These are phyloP conservation scores for Capronia epimyces DNA, from an alignment of 2,329 filamentous ascomycete species.

Conservation along the genomic window DNA sequence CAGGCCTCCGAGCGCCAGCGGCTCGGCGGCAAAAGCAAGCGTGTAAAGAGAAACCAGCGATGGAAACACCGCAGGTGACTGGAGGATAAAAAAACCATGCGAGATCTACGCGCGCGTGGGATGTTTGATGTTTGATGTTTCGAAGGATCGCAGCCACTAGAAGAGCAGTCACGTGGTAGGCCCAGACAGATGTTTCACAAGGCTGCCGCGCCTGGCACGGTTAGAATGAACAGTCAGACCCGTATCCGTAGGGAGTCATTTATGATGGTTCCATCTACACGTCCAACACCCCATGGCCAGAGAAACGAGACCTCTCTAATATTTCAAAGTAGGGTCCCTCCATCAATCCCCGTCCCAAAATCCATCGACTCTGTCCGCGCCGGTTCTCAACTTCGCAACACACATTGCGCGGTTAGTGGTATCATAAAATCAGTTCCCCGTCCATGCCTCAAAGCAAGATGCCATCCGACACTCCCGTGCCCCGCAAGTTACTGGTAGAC, in stretches of 20 bases:
- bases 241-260: no score
- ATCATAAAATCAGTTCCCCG: conserved; percentile 14
- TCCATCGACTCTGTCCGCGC: conserved; percentile 1
- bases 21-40: neutral
- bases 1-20: neutral
- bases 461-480: conserved; percentile 2
- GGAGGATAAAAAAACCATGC: conserved; percentile 1
- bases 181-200: conserved; percentile 6
- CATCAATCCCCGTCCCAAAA: neutral
- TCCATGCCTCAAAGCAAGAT: neutral
- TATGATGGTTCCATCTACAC: conserved; percentile 8
- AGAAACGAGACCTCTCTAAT: neutral
- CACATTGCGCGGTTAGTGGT: conserved; percentile 10
- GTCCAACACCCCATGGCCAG: neutral
- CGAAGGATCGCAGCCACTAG: conserved; percentile 4
- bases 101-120: conserved; percentile 11
- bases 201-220: neutral
- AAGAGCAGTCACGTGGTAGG: neutral
- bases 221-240: no score
- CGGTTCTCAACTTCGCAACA: neutral
- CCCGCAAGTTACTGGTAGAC: conserved; percentile 5
- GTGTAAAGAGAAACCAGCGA: neutral
- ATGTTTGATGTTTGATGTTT: conserved; percentile 2
- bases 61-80: conserved; percentile 2
- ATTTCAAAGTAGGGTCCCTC: conserved; percentile 1